A percentile compares a stretch with the other conserved stretches of the same genome.
These are phyloP conservation scores for Amaranthus cruentus DNA, from an alignment of 148 eudicot genomes.

Conservation along the genomic window DNA sequence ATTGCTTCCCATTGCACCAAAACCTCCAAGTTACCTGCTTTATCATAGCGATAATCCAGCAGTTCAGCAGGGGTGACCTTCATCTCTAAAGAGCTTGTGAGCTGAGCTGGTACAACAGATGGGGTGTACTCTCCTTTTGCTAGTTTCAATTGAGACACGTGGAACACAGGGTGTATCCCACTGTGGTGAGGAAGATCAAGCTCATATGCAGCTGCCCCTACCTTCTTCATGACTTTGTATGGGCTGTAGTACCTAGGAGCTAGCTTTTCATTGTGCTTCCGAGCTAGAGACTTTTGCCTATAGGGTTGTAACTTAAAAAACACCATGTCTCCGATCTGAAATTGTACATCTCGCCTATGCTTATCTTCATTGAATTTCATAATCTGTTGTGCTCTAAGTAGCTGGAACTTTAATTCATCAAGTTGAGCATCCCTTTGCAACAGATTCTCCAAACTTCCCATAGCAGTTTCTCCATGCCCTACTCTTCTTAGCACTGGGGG, in stretches of 20 bases:
- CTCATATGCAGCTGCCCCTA: background rate
- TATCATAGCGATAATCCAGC: no score
- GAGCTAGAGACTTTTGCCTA: background rate
- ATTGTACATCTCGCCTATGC: background rate
- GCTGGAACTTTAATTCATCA: background rate
- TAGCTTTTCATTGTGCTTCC: background rate
- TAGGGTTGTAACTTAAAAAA: background rate
- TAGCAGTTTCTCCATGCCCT: background rate
- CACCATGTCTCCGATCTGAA: background rate
- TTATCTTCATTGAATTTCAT: background rate
- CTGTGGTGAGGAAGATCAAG: background rate
- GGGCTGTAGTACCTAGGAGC: background rate
- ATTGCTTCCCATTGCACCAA: no score
- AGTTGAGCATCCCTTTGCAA: background rate
- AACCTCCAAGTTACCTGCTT: no score
- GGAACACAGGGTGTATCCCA: background rate
- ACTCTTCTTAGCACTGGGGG: background rate
- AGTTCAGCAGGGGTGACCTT: no score
- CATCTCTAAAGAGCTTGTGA: no score
- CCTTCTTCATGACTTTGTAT: background rate
- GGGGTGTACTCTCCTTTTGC: no score
- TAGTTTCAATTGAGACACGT: background rate
- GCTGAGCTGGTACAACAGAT: no score
- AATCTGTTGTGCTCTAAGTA: background rate
- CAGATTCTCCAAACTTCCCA: background rate